Conservation (phyloP, 139 green algal species). For the Eudorina sp. region DNA sequence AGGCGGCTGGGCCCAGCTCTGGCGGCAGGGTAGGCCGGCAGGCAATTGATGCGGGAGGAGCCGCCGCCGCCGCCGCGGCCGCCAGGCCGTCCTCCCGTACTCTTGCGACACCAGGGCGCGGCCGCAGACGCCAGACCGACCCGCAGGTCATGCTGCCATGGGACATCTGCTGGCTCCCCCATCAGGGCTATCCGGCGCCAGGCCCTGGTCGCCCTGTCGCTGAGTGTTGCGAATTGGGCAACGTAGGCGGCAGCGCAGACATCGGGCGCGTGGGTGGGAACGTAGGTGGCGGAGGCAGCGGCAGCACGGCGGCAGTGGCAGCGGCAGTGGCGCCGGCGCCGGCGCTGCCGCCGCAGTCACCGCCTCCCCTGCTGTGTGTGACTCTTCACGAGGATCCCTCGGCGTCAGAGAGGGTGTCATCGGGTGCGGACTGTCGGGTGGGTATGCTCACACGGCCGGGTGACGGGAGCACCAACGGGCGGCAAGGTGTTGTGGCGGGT, state of each 20-base stretch:
- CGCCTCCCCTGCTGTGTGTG: slow-evolving; percentile 4
- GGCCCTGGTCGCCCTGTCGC: neutral
- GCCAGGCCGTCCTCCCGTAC: no score
- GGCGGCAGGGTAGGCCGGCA: no score
- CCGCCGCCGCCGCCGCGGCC: no score
- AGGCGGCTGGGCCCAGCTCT: no score
- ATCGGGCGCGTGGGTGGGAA: neutral
- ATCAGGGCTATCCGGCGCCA: no score
- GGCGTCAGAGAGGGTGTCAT: neutral
- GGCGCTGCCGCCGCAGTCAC: neutral
- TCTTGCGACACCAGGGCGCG: no score
- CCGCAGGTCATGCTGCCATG: slow-evolving; percentile 9
- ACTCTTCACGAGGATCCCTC: slow-evolving; percentile 31
- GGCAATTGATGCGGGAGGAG: no score
- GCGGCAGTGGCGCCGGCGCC: neutral
- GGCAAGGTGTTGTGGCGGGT: neutral
- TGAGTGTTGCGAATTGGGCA: no score
- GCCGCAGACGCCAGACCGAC: no score
- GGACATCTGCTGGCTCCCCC: slow-evolving; percentile 11
- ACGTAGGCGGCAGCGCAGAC: no score
- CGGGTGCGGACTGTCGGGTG: slow-evolving; percentile 9
- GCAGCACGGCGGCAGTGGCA: neutral
- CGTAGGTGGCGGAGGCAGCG: neutral
- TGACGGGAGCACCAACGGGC: neutral
- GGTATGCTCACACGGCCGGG: neutral